Percentiles rank a stretch among this genome's conserved stretches.
These are phyloP conservation scores for Neonectria punicea DNA, from an alignment of 2,329 filamentous ascomycete species.

Conservation along the genomic window DNA sequence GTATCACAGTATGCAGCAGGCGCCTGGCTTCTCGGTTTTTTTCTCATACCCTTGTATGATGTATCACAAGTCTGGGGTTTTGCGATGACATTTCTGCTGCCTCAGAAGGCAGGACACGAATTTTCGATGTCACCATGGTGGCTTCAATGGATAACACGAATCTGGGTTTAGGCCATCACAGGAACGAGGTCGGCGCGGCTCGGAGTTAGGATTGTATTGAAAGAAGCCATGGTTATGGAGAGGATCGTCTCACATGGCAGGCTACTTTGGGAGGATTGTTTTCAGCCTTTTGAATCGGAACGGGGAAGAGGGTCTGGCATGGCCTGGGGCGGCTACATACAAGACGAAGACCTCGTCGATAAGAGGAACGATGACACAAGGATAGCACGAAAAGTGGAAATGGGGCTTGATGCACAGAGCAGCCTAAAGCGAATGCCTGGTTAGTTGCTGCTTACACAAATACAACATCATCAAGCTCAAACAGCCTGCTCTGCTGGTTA, in stretches of 20 bases:
- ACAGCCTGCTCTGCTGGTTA: neutral
- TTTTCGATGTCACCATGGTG: conserved; percentile 20
- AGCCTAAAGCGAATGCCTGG: neutral
- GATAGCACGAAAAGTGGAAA: conserved; percentile 31
- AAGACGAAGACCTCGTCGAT: conserved; percentile 36
- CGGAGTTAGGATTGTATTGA: conserved; percentile 44
- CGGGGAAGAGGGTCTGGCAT: conserved; percentile 37
- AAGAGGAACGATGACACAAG: conserved; percentile 33
- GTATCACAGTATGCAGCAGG: conserved; percentile 21
- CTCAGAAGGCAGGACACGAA: conserved; percentile 23
- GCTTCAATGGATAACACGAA: conserved; percentile 32
- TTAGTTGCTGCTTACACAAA: conserved; percentile 23
- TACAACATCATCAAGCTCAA: conserved; percentile 32
- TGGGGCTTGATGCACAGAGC: conserved; percentile 28
- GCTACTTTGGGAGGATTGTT: conserved; percentile 33
- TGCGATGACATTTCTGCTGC: conserved; percentile 37
- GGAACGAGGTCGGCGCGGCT: conserved; percentile 33
- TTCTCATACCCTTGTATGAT: conserved; percentile 41
- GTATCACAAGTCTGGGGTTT: conserved; percentile 44
- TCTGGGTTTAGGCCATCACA: conserved; percentile 25
- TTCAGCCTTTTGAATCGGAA: conserved; percentile 41
- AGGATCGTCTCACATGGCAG: conserved; percentile 30
- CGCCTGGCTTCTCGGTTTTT: conserved; percentile 25
- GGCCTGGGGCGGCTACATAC: conserved; percentile 36
- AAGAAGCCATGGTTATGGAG: conserved; percentile 30